A percentile compares a stretch with the other conserved stretches of the same genome.
Evolutionary conservation across 1,284 basidiomycete species (phyloP).

Genomic region (Amylostereum areolatum): DNA sequence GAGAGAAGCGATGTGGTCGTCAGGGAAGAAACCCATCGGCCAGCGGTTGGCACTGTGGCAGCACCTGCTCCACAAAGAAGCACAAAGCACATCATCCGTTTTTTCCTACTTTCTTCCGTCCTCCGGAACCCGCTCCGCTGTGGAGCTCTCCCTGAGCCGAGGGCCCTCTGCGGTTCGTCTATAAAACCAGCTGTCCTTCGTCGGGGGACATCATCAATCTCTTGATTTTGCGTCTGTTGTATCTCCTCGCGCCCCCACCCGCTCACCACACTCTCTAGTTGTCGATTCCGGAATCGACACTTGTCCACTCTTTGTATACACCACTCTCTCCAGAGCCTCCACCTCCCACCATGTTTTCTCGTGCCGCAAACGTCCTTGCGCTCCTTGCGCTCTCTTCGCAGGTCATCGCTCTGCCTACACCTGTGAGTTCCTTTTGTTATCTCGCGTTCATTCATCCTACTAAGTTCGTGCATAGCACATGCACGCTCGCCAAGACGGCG

Average conservation of each 20-base stretch:
- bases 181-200: too few relatives aligned
- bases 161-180: too few relatives aligned
- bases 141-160: too few relatives aligned
- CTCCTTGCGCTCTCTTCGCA: constrained; percentile 63
- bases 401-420: constrained; percentile 43
- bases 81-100: too few relatives aligned
- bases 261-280: background rate
- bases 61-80: too few relatives aligned
- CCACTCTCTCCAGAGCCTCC: background rate
- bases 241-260: background rate
- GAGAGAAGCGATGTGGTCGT: too few relatives aligned
- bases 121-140: too few relatives aligned
- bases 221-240: too few relatives aligned
- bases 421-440: constrained; percentile 38
- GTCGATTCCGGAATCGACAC: background rate
- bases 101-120: too few relatives aligned
- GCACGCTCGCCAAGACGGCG: background rate
- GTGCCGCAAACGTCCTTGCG: constrained; percentile 57
- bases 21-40: too few relatives aligned
- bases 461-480: background rate
- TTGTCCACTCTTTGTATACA: background rate
- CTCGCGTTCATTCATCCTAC: background rate
- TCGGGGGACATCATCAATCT: too few relatives aligned
- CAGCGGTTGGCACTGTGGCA: too few relatives aligned
- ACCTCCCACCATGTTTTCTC: background rate